phyloP scores from a whole-genome alignment of 805 yeast genomes.

The Yamadazyma endophytica region DNA sequence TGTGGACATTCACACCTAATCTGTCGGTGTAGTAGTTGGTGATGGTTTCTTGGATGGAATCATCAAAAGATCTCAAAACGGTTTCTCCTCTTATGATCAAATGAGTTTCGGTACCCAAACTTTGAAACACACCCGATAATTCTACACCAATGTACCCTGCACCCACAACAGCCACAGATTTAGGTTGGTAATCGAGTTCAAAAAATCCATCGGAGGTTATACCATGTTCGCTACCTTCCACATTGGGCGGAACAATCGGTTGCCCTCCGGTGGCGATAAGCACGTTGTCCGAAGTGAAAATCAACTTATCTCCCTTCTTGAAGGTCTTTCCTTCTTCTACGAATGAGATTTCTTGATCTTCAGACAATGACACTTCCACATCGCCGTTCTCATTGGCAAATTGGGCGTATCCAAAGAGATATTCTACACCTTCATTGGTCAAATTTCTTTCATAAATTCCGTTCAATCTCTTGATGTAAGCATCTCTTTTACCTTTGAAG shows the following conservation, averaged over 20 bases:
- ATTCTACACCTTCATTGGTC: slow-evolving; percentile 84
- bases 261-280: slow-evolving; percentile 93
- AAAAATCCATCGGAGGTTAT: slow-evolving; percentile 91
- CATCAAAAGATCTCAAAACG: slow-evolving; percentile 85
- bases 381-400: slow-evolving; percentile 60
- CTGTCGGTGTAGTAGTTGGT: slow-evolving; percentile 76
- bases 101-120: slow-evolving; percentile 82
- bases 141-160: slow-evolving; percentile 98
- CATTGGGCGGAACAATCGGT: slow-evolving; percentile 63
- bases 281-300: slow-evolving; percentile 74
- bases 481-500: slow-evolving; percentile 87
- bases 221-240: slow-evolving; percentile 82
- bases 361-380: slow-evolving; percentile 65
- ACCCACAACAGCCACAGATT: slow-evolving; percentile 91
- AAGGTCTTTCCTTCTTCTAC: slow-evolving; percentile 23
- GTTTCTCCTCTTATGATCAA: slow-evolving; percentile 88
- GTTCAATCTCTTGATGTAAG: slow-evolving; percentile 79
- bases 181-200: slow-evolving; percentile 75
- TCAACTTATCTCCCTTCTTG: slow-evolving; percentile 50
- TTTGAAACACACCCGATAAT: slow-evolving; percentile 89
- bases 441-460: slow-evolving; percentile 91
- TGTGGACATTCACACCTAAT: slow-evolving; percentile 76
- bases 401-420: slow-evolving; percentile 79
- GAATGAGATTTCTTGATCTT: slow-evolving; percentile 36
- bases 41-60: slow-evolving; percentile 69